Conservation (phyloP, 805 yeast genomes). For the Middelhovenomyces tepae region DNA sequence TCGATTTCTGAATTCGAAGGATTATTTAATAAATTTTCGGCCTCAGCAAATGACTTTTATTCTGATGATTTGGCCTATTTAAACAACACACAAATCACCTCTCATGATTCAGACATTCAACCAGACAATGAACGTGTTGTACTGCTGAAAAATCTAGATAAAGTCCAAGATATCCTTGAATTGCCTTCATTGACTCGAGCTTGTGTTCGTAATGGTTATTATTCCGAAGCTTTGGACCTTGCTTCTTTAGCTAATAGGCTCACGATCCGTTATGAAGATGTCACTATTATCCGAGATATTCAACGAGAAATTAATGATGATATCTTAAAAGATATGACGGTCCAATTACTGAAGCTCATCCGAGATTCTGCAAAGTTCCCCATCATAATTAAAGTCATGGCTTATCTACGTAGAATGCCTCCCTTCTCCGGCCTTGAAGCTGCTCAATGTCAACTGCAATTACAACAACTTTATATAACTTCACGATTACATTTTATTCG, state of each 20-base stretch:
- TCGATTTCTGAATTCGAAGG: slow-evolving; percentile 7
- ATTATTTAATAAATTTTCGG: slow-evolving; percentile 9
- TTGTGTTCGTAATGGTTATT: slow-evolving; percentile 81
- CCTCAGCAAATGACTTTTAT: slow-evolving; percentile 1
- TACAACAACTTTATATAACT: slow-evolving; percentile 53
- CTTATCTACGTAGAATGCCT: slow-evolving; percentile 57
- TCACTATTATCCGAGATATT: slow-evolving; percentile 44
- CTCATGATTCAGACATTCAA: background rate
- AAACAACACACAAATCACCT: background rate
- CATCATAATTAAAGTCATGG: slow-evolving; percentile 67
- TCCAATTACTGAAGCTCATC: slow-evolving; percentile 58
- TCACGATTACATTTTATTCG: slow-evolving; percentile 62
- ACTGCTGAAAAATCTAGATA: slow-evolving; percentile 44
- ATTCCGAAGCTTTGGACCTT: slow-evolving; percentile 81
- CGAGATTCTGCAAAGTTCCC: slow-evolving; percentile 72
- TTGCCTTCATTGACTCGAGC: slow-evolving; percentile 74
- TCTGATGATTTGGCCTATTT: slow-evolving; percentile 1
- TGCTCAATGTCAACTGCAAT: slow-evolving; percentile 21
- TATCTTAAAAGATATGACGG: slow-evolving; percentile 51
- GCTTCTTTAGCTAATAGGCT: slow-evolving; percentile 59
- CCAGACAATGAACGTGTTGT: slow-evolving; percentile 10
- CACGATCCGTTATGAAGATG: slow-evolving; percentile 55
- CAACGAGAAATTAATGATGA: slow-evolving; percentile 42
- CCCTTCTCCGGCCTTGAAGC: slow-evolving; percentile 23
- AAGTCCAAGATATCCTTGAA: slow-evolving; percentile 69